Base-by-base conservation (phyloP, 805 yeast species). In the Wickerhamiella siamensis region DNA sequence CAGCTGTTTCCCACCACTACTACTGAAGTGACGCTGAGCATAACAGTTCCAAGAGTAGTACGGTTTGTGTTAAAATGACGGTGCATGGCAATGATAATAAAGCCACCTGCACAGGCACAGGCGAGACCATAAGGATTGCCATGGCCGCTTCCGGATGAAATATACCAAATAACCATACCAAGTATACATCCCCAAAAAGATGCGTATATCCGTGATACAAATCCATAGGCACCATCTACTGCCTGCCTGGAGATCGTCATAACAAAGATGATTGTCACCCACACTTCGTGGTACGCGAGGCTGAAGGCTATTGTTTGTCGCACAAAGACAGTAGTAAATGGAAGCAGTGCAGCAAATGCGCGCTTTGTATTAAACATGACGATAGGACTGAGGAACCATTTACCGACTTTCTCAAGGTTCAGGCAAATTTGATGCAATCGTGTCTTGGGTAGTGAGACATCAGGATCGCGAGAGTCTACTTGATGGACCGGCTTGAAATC, bases 141-240 rank as follows among this genome's bases (percentile, higher is more conserved):
- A 1, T 40, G 17, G 10, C 65, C 64, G 14, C 43, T 41, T 2
- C 63, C 63, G 2, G 59, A 43, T 2, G 55, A 49, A 15, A 61
- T 59, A 40, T 61, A 61, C 64, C 64, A 61, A 4, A 47, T 54
- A 3, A 56, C 55, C 55, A 61, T 48, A 1, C 60, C 64, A 3
- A 55, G 39, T 5, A 58, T 40, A 24, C 59, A 49, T 2, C 62
- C 63, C 27, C 52, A 31, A 27, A 60, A 52, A 2, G 61, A 53
- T 42, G 47, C 56, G 14, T 50, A 36, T 9, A 59, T 36, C 20
- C 59, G 51, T 15, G 51, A 39, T 1, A 53, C 31, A 16, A 57
- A 46, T 1, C 56, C 55, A 33, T 57, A 58, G 2, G 55, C 35
- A 5, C 59, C 56, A 44, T 61, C 64, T 5, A 60, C 63, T 5